Base-by-base conservation (phyloP, 495 filamentous ascomycete species). In the Rhizodiscina lignyota region DNA sequence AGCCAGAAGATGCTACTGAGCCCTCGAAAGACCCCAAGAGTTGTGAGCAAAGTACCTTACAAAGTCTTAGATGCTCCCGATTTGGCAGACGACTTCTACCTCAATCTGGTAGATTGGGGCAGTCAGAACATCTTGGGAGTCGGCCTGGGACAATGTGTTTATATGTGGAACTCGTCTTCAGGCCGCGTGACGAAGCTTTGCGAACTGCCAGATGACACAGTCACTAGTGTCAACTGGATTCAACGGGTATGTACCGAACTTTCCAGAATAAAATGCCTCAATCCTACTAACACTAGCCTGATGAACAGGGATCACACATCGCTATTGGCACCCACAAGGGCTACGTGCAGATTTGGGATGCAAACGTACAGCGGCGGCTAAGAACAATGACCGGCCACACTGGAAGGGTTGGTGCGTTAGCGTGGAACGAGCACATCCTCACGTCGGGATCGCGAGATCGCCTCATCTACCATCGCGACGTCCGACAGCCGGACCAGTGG, bases 91-190 rank as follows among this genome's bases (percentile, higher is more conserved):
- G 91, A 97, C 53, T 97, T 94, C 54, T 97, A 97, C 47, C 60
- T 97, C 21, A 97, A 97, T 46, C 57, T 97, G 18, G 86, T 97
- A 1, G 89, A 97, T 45, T 97, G 89, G 89, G 89, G 91, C n/a
- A 87, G 79, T 45, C 83, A 76, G 43, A 89, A 94, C 56, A 73
- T 93, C 17, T 59, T 97, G 5, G 91, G 84, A 11, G 89, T 97
- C 20, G 89, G 89, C 0, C 58, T 97, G 29, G 85, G 83, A 13
- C 81, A 75, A 20, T 87, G 81, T 34, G 89, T 97, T n/a, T 97
- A 94, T 50, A 89, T 96, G 81, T 97, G 89, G 86, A 91, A 93
- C 50, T 85, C 85, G 8, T 70, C 77, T 32, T 72, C 77, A 2
- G 86, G 87, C 34, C 63, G 73, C 23, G 89, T 96, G 12, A 89